A percentile compares a stretch with the other conserved stretches of the same genome.
Evolutionary conservation across 257 asterid species (phyloP).

Genomic region (Solanum infundibuliforme): DNA sequence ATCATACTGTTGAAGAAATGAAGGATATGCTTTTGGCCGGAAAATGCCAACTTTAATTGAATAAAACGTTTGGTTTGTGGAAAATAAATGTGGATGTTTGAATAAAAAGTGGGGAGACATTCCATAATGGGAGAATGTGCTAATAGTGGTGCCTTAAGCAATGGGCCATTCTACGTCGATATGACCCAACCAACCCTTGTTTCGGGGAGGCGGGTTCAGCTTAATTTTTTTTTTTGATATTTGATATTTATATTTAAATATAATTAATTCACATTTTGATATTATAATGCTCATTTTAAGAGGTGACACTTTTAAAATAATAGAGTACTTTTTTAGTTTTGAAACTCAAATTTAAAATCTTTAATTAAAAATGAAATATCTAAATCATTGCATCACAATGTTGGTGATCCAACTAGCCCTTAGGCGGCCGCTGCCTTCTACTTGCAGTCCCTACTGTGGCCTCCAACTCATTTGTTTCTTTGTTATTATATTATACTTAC

Average conservation of each 20-base stretch:
- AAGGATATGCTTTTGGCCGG: background rate
- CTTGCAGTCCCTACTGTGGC: background rate
- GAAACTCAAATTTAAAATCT: too few species aligned
- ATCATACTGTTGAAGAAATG: background rate
- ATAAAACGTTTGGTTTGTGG: background rate
- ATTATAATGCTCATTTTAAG: background rate
- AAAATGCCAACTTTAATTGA: background rate
- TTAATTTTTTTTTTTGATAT: fast-evolving
- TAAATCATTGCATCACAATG: background rate
- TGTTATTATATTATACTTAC: background rate
- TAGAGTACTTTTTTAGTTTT: too few species aligned
- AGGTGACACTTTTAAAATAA: fast-evolving
- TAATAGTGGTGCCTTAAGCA: background rate
- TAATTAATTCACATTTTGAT: background rate
- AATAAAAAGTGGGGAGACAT: background rate
- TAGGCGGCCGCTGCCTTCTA: background rate
- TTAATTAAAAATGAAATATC: background rate
- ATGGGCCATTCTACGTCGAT: background rate
- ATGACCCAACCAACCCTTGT: background rate
- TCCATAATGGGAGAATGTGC: background rate
- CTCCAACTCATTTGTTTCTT: background rate
- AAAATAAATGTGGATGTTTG: background rate
- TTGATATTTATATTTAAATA: background rate
- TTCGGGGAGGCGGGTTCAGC: too few species aligned
- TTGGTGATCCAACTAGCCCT: background rate